Percentiles rank a stretch among this genome's conserved stretches.
Evolutionary conservation across 2,329 filamentous ascomycete genomes (phyloP).

Genomic region (Mariannaea sp.): DNA sequence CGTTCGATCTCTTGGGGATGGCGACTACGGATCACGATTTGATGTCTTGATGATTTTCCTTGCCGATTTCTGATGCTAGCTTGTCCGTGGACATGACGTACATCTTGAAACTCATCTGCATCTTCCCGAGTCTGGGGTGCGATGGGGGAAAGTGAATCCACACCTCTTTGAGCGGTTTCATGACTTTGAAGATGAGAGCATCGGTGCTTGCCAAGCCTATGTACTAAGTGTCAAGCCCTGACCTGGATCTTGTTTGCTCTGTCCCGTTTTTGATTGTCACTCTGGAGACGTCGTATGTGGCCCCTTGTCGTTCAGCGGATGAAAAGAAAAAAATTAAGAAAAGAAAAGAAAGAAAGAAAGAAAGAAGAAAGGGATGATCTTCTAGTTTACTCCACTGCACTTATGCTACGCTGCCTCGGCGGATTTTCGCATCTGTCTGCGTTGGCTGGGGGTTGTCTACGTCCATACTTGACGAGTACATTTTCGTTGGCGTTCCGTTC

Average conservation of each 20-base stretch:
- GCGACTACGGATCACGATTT: slow-evolving; percentile 32
- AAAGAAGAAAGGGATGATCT: no score
- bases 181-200: slow-evolving; percentile 23
- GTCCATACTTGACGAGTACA: slow-evolving; percentile 1
- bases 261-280: slow-evolving; percentile 1
- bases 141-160: slow-evolving; percentile 26
- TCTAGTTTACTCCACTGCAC: slow-evolving; percentile 12
- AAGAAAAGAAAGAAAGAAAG: no score
- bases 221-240: slow-evolving; percentile 7
- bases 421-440: slow-evolving; percentile 4
- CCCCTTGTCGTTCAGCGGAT: slow-evolving; percentile 13
- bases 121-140: slow-evolving; percentile 16
- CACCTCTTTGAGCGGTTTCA: slow-evolving; percentile 27
- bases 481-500: slow-evolving; percentile 9
- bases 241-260: slow-evolving; percentile 3
- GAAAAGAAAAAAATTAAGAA: slow-evolving; percentile 1
- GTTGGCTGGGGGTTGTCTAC: background rate
- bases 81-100: slow-evolving; percentile 34
- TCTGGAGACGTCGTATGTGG: slow-evolving; percentile 9
- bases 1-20: slow-evolving; percentile 26
- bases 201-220: slow-evolving; percentile 8
- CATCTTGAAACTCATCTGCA: slow-evolving; percentile 31
- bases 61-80: slow-evolving; percentile 34
- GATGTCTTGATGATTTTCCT: slow-evolving; percentile 36
- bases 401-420: slow-evolving; percentile 1